These are phyloP conservation scores for Phytophthora idaei DNA, from an alignment of 352 stramenopile species.

Conservation along the genomic window DNA sequence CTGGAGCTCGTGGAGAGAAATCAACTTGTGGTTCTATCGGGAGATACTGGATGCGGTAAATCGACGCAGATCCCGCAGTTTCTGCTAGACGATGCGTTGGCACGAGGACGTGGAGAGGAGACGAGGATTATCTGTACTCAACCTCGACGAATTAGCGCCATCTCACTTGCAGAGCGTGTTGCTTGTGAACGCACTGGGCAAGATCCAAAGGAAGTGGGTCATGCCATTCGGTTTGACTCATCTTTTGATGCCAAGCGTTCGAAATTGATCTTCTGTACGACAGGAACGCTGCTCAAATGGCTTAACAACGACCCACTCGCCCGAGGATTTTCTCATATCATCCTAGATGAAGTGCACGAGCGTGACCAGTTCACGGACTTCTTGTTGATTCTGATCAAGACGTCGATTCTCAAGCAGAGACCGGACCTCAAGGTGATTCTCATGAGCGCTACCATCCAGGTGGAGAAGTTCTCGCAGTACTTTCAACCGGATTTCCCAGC, in stretches of 20 bases:
- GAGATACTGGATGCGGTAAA: conserved; percentile 95
- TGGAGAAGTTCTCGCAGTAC: conserved; percentile 93
- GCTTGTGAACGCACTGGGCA: conserved; percentile 67
- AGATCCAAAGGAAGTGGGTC: conserved; percentile 85
- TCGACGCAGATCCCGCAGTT: conserved; percentile 95
- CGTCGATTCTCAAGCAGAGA: conserved; percentile 79
- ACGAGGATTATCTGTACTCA: conserved; percentile 93
- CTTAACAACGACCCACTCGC: conserved; percentile 79
- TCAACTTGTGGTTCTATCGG: conserved; percentile 92
- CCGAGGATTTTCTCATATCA: conserved; percentile 90
- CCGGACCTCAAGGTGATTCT: conserved; percentile 92
- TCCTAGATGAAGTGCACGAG: conserved; percentile 97
- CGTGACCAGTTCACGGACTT: conserved; percentile 96
- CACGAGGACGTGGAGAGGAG: conserved; percentile 58
- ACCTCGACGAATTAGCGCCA: conserved; percentile 92
- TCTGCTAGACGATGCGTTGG: conserved; percentile 85
- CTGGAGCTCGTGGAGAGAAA: conserved; percentile 68
- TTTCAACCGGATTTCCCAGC: conserved; percentile 81
- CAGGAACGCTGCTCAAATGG: conserved; percentile 90
- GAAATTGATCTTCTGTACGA: conserved; percentile 98
- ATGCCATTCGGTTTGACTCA: conserved; percentile 93
- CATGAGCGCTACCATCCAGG: conserved; percentile 97
- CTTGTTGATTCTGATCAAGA: conserved; percentile 94
- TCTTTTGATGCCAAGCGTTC: conserved; percentile 78
- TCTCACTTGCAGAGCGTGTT: conserved; percentile 90